Evolutionary conservation across 1,284 basidiomycete species (phyloP).

Genomic region (Lignosus rhinocerotis): DNA sequence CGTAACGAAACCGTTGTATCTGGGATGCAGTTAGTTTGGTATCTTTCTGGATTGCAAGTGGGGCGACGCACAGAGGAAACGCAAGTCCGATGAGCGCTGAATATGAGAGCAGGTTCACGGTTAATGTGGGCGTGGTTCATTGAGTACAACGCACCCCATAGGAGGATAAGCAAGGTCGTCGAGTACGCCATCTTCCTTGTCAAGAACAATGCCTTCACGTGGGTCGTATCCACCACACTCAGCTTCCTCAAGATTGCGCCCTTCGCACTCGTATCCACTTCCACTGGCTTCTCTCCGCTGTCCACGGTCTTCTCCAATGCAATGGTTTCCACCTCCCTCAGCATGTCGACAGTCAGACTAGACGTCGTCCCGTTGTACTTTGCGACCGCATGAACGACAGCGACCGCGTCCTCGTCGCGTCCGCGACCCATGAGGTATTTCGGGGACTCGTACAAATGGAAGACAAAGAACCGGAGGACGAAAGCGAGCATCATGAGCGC

Average conservation of each 20-base stretch:
- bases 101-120: not conserved
- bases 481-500: constrained; percentile 63
- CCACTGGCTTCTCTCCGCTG: not conserved
- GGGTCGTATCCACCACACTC: constrained; percentile 41
- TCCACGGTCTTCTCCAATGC: not conserved
- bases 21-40: constrained; percentile 12
- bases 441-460: constrained; percentile 70
- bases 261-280: constrained; percentile 30
- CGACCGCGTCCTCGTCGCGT: constrained; percentile 67
- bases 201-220: constrained; percentile 58
- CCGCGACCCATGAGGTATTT: constrained; percentile 75
- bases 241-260: constrained; percentile 43
- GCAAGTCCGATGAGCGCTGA: constrained; percentile 70
- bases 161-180: constrained; percentile 53
- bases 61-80: constrained; percentile 54
- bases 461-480: constrained; percentile 68
- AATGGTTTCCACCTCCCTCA: constrained; percentile 7
- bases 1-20: constrained; percentile 61
- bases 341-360: constrained; percentile 43
- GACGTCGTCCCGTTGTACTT: constrained; percentile 57
- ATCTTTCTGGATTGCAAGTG: no score
- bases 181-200: constrained; percentile 60
- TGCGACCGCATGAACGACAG: constrained; percentile 68
- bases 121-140: not conserved
- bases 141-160: constrained; percentile 52